phyloP scores from a whole-genome alignment of 225 moss, liverwort and hornwort species.

The Polytrichum formosum region DNA sequence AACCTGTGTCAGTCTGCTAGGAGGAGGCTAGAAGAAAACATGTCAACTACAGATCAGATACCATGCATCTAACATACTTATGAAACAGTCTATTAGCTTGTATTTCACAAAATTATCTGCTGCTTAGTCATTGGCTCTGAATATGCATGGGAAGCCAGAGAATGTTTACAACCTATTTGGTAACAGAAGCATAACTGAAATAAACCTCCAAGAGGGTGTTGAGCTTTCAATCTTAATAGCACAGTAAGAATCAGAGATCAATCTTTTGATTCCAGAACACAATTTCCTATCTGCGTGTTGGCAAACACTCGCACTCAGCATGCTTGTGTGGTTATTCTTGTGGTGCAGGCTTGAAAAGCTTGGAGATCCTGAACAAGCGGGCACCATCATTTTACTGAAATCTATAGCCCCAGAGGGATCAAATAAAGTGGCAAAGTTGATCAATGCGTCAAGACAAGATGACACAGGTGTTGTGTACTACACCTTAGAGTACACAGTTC shows the following conservation, averaged over 20 bases:
- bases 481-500: slow-evolving; percentile 75
- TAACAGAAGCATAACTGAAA: no score
- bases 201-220: no score
- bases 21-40: no score
- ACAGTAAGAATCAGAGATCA: no score
- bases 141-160: no score
- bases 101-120: no score
- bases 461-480: slow-evolving; percentile 52
- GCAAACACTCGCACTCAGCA: not conserved
- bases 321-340: not conserved
- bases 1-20: not conserved
- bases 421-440: slow-evolving; percentile 60
- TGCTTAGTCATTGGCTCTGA: no score
- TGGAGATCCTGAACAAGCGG: slow-evolving; percentile 68
- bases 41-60: no score
- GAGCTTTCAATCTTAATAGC: no score
- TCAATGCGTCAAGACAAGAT: slow-evolving; percentile 55
- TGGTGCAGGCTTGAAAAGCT: slow-evolving; percentile 63
- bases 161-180: no score
- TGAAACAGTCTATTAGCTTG: no score
- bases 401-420: slow-evolving; percentile 88
- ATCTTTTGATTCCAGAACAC: not conserved
- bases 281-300: not conserved
- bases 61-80: not conserved
- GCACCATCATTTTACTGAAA: slow-evolving; percentile 53